phyloP scores from a whole-genome alignment of 768 basidiomycete species.

The Melanogaster broomeanus region DNA sequence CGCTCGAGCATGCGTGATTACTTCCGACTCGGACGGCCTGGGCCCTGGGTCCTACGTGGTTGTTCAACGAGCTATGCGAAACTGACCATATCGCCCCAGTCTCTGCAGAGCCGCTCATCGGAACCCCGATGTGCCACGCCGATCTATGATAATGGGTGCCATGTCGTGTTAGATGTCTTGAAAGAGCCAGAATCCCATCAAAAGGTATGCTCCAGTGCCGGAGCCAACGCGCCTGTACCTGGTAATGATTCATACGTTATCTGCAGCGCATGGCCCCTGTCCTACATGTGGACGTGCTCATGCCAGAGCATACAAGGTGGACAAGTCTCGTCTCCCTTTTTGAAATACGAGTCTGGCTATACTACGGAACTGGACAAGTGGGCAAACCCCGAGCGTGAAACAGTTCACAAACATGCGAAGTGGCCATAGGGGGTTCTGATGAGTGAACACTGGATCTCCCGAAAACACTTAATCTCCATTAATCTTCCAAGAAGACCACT shows the following conservation, averaged over 20 bases:
- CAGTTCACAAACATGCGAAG: slow-evolving; percentile 50
- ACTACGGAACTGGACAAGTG: slow-evolving; percentile 45
- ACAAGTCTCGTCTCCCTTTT: slow-evolving; percentile 49
- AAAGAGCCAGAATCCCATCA: slow-evolving; percentile 2
- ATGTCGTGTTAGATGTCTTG: slow-evolving; percentile 10
- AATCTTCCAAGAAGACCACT: slow-evolving; percentile 1
- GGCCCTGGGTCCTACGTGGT: too few relatives aligned
- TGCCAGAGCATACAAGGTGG: slow-evolving; percentile 52
- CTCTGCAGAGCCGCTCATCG: slow-evolving; percentile 48
- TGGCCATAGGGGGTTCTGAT: slow-evolving; percentile 42
- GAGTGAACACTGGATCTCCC: slow-evolving; percentile 41
- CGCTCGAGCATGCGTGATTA: slow-evolving; percentile 50
- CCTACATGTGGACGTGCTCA: slow-evolving; percentile 30
- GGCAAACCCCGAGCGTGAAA: slow-evolving; percentile 43
- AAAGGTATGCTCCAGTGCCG: slow-evolving; percentile 32
- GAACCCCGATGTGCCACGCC: slow-evolving; percentile 48
- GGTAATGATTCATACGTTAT: not conserved
- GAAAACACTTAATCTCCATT: slow-evolving; percentile 28
- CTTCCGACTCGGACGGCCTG: slow-evolving; percentile 47
- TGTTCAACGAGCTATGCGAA: too few relatives aligned
- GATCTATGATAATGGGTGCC: slow-evolving; percentile 38
- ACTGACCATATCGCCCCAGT: too few relatives aligned
- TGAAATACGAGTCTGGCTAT: slow-evolving; percentile 32
- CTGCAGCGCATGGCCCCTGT: not conserved
- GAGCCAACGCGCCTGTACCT: slow-evolving; percentile 49